Base-by-base conservation (phyloP, 306 rosid species). In the Fragaria iinumae region DNA sequence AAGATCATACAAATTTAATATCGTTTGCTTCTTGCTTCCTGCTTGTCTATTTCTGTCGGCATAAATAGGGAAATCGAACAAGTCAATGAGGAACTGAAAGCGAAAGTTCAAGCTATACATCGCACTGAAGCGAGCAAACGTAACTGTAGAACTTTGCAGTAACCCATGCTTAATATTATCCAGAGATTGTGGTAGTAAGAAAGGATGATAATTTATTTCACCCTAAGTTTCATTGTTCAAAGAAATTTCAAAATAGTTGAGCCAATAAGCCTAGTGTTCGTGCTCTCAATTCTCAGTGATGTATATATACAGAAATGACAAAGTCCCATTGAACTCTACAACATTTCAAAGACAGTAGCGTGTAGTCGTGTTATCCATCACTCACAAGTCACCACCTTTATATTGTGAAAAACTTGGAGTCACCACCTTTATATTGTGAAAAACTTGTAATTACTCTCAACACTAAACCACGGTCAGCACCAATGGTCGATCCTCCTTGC, bases 401-500 rank as follows among this genome's bases (percentile, higher is more conserved):
- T n/a, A n/a, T n/a, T n/a, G n/a, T n/a, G n/a, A n/a, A n/a, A n/a
- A n/a, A n/a, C n/a, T n/a, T n/a, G n/a, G n/a, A 53, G 32, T 72
- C 27, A 8, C 1, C 5, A 47, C 16, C 16, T 13, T 1, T 3
- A 16, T 55, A 4, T 1, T 39, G 52, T 56, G 21, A 17, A 13
- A 6, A 21, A 23, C 23, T 38, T 9, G 32, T 20, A 56, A 20
- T 60, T 29, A 32, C 66, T 44, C 55, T 32, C 65, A n/a, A 14
- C 32, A 43, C 38, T 75, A 80, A 18, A 67, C 45, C 14, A 71
- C 48, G 2, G 59, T 23, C 29, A 57, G 50, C 20, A 72, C 76
- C 77, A 76, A 63, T 0, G 48, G 67, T 64, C 1, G 59, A 44
- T 73, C 75, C 39, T 75, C 63, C 0, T 68, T 41, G 14, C 80